phyloP scores from a whole-genome alignment of 768 basidiomycete genomes.

The Lanmaoa pseudosensibilis region DNA sequence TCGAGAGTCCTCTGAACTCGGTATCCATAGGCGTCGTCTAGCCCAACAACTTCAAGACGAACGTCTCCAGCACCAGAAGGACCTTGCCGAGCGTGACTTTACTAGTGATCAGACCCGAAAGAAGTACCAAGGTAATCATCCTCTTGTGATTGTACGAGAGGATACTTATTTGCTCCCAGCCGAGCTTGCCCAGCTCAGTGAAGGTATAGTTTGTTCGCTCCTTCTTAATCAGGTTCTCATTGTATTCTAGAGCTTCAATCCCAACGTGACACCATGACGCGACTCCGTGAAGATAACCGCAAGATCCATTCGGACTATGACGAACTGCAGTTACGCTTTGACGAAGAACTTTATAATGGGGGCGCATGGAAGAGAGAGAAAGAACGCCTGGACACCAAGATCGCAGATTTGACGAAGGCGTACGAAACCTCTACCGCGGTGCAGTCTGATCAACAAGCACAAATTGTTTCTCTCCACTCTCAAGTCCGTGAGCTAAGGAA shows the following conservation, averaged over 20 bases:
- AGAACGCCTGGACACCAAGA: constrained; percentile 83
- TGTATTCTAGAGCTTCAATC: constrained; percentile 62
- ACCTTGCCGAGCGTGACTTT: constrained; percentile 78
- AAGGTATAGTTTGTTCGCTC: constrained; percentile 47
- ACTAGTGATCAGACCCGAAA: constrained; percentile 77
- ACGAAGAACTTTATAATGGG: constrained; percentile 76
- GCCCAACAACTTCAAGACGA: constrained; percentile 77
- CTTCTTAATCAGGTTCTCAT: constrained; percentile 7
- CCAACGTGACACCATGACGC: constrained; percentile 72
- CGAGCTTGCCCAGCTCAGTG: constrained; percentile 75
- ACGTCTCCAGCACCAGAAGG: constrained; percentile 74
- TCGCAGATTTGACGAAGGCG: constrained; percentile 68
- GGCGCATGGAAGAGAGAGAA: constrained; percentile 87
- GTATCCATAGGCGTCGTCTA: constrained; percentile 63
- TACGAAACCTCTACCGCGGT: constrained; percentile 71
- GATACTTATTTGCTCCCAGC: constrained; percentile 39
- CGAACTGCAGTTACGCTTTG: constrained; percentile 69
- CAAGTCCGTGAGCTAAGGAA: constrained; percentile 82
- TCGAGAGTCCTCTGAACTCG: constrained; percentile 65
- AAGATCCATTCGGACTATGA: constrained; percentile 76
- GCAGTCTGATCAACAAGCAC: constrained; percentile 79
- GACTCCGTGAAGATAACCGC: constrained; percentile 77
- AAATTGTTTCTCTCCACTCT: constrained; percentile 80
- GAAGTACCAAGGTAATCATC: constrained; percentile 72
- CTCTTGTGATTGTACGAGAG: background rate